Evolutionary conservation across 148 eudicot genomes (phyloP).

Genomic region (Nepenthes mirabilis): DNA sequence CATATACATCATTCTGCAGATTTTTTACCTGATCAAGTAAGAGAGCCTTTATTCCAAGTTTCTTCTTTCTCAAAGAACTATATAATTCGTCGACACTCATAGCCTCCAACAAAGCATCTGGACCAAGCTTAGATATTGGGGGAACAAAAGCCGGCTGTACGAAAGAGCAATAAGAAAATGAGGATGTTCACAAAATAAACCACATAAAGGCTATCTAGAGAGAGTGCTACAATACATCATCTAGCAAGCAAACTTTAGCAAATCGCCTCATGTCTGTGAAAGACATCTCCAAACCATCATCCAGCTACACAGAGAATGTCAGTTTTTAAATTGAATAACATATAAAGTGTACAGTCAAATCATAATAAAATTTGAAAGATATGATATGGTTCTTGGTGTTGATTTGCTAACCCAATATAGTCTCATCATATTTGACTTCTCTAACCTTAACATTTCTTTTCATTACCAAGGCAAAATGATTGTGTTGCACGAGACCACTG

Average conservation of each 20-base stretch:
- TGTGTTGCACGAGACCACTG: no score
- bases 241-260: constrained; percentile 85
- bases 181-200: background rate
- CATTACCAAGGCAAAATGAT: no score
- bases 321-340: no score
- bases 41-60: constrained; percentile 73
- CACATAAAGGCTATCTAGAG: background rate
- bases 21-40: constrained; percentile 82
- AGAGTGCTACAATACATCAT: constrained; percentile 42
- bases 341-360: no score
- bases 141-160: constrained; percentile 63
- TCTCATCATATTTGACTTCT: no score
- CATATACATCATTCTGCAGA: no score
- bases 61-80: constrained; percentile 55
- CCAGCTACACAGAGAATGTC: constrained; percentile 41
- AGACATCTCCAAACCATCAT: constrained; percentile 90
- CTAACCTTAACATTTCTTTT: no score
- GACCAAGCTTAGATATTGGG: constrained; percentile 96
- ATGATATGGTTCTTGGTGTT: no score
- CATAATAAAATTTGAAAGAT: no score
- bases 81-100: constrained; percentile 54
- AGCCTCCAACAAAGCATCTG: constrained; percentile 80
- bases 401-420: no score
- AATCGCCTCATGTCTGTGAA: constrained; percentile 98
- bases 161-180: constrained; percentile 3